Conservation (phyloP, 805 yeast genomes). For the Metschnikowia kunwiensis region DNA sequence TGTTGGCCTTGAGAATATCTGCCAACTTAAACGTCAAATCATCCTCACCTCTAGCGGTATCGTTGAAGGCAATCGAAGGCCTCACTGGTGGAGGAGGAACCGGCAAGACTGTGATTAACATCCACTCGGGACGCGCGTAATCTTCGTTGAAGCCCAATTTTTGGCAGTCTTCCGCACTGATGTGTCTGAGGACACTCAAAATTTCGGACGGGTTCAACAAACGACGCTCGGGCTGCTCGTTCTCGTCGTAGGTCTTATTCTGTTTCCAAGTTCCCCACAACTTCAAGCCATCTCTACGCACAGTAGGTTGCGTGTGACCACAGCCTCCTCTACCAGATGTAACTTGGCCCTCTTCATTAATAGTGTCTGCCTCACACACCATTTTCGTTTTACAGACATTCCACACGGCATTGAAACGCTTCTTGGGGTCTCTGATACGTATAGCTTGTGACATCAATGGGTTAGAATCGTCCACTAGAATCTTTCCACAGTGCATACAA, state of each 20-base stretch:
- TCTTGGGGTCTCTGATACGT: conserved; percentile 88
- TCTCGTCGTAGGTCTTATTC: conserved; percentile 76
- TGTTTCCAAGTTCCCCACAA: conserved; percentile 98
- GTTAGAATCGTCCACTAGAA: conserved; percentile 80
- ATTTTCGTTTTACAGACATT: conserved; percentile 82
- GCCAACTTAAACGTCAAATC: conserved; percentile 97
- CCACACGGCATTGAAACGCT: conserved; percentile 97
- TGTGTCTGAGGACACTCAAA: conserved; percentile 86
- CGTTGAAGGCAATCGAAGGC: conserved; percentile 97
- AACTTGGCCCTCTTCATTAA: conserved; percentile 55
- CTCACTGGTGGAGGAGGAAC: conserved; percentile 99
- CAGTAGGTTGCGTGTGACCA: conserved; percentile 94
- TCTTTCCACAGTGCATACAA: conserved; percentile 98
- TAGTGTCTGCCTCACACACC: conserved; percentile 88
- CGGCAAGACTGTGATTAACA: conserved; percentile 93
- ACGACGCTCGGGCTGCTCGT: conserved; percentile 88
- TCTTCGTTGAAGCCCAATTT: conserved; percentile 90
- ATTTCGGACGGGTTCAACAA: conserved; percentile 86
- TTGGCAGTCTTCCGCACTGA: conserved; percentile 75
- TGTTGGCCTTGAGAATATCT: conserved; percentile 93
- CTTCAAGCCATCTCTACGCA: conserved; percentile 93
- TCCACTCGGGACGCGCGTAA: conserved; percentile 98
- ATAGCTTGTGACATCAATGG: conserved; percentile 83
- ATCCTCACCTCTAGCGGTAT: conserved; percentile 98
- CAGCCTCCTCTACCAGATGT: conserved; percentile 87